Base-by-base conservation (phyloP, 495 filamentous ascomycete genomes). In the Penicillium diatomitis region DNA sequence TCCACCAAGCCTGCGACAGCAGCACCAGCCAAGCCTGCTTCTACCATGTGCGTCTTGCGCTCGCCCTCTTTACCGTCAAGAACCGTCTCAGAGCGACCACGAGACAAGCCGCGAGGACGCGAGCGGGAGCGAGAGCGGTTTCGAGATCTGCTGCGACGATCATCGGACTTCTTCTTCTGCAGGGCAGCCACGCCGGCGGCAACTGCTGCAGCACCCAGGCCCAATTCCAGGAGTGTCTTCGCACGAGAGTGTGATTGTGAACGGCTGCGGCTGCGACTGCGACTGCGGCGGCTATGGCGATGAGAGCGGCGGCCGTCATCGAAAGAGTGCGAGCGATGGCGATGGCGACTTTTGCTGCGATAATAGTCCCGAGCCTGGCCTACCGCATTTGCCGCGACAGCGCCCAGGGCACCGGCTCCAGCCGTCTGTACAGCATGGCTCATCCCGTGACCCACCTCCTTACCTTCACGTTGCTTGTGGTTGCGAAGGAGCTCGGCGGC, bases 361-460 rank as follows among this genome's bases (percentile, higher is more conserved):
- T 88, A 85, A 36, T 82, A 79, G 51, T 82, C 85, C 53, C 82
- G 77, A 8, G 81, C 83, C 48, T 88, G 82, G n/a, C 80, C 79
- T 20, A 83, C 71, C 10, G 79, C 85, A 68, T 92, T 86, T 31
- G 88, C 87, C 38, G 86, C 89, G 27, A 90, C 71, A 9, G 86
- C 90, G 49, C 90, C 90, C 12, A 92, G 65, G 28, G 85, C 87
- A 47, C 86, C 88, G 32, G 87, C 88, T 31, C 86, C 88, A 30
- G 90, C 62, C 38, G 86, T 82, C 56, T 85, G 82, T n/a, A 82
- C 76, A n/a, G 82, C 74, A 50, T 83, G 80, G 54, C 83, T 74
- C 34, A 83, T 66, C 0, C 72, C 74, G 43, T 74, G 64, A 44
- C 79, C 76, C 12, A 78, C 77, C 5, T 81, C 73, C 27, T 75